phyloP scores from a whole-genome alignment of 768 basidiomycete genomes.

The Suillus fuscotomentosus region DNA sequence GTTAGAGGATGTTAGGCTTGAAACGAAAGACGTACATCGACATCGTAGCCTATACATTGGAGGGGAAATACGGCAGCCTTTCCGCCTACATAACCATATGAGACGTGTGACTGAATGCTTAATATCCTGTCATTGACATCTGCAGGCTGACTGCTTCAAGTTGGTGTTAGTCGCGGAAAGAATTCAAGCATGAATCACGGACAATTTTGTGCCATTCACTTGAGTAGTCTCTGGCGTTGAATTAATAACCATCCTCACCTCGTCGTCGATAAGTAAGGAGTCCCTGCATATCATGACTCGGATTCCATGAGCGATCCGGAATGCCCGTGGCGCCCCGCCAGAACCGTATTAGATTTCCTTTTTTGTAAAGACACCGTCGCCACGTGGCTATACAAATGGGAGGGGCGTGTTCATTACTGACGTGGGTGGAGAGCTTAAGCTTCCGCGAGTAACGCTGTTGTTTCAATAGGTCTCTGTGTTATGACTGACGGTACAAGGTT shows the following conservation, averaged over 20 bases:
- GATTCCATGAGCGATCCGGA: not conserved
- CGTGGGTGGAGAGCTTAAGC: not conserved
- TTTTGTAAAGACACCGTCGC: not conserved
- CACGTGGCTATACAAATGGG: constrained; percentile 7
- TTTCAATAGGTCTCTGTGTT: constrained; percentile 1
- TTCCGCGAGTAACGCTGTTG: not conserved
- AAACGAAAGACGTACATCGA: constrained; percentile 64
- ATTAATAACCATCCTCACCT: not conserved
- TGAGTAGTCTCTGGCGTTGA: not conserved
- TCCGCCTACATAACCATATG: constrained; percentile 90
- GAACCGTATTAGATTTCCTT: not conserved
- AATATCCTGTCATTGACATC: constrained; percentile 75
- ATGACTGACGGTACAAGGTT: constrained; percentile 67
- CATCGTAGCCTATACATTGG: constrained; percentile 90
- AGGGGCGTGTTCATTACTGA: not conserved
- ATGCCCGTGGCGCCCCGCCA: not conserved
- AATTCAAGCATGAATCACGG: not conserved
- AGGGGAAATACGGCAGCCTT: constrained; percentile 77
- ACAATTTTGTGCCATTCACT: not conserved
- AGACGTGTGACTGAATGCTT: constrained; percentile 92
- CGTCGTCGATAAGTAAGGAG: not conserved
- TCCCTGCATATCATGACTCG: not conserved
- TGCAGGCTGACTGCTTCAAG: not conserved
- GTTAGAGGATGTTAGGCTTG: constrained; percentile 6
- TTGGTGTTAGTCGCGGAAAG: not conserved